Base-by-base conservation (phyloP, 208 protist species). In the Leishmania arabica region DNA sequence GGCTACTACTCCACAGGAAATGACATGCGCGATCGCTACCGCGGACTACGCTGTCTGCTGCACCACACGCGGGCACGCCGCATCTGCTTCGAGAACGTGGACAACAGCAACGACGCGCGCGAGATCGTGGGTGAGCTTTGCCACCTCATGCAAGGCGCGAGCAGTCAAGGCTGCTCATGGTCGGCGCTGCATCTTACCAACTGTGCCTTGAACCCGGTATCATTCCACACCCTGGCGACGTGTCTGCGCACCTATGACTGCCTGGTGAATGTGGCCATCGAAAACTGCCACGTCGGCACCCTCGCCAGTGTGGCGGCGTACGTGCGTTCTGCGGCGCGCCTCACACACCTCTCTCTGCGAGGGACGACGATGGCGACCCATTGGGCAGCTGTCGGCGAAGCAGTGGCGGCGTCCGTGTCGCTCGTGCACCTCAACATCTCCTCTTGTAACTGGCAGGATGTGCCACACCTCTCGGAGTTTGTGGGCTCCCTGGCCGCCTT, bases 1-100 rank as follows among this genome's bases (percentile, higher is more conserved):
- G 83, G 86, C 34, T 95, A 96, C 78, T 86, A 83, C 54, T 83
- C 90, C n/a, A 84, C 84, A 2, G 78, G 79, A 42, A 81, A 78
- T 51, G 85, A 90, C 40, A 85, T 82, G 75, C 84, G 81, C 19
- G 69, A 84, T 65, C 83, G 81, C 3, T 84, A 89, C 70, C 84
- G 81, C 15, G 92, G 92, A 4, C 78, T 94, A 76, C 89, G 87
- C 62, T 96, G 90, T 45, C 87, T 94, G 45, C 78, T 94, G 56
- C 86, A 80, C 19, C 92, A 96, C 81, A 79, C 84, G 8, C 68
- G 45, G 31, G 71, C 90, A n/a, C 81, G 77, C 31, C 82, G 81
- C 60, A 84, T 93, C 21, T 79, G 72, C 45, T 88, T 91, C 69
- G 79, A 84, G 40, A 75, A 84, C 75, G 81, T 90, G 31, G 66